These are phyloP conservation scores for Xerocomellus dryophilus DNA, from an alignment of 768 basidiomycete species.

Conservation along the genomic window DNA sequence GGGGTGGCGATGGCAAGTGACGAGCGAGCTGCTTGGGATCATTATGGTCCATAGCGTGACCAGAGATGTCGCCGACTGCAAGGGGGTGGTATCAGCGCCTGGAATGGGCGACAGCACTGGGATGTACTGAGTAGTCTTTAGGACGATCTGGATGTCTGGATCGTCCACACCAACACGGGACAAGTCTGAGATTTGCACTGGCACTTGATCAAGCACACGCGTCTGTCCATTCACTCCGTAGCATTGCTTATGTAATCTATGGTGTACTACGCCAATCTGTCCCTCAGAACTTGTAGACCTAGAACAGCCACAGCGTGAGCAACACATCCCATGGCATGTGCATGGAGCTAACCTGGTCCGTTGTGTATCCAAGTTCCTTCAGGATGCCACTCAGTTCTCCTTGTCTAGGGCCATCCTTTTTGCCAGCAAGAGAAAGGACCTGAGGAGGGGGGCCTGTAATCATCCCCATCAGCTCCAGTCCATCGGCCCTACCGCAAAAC, in stretches of 20 bases:
- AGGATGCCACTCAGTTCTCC: conserved; percentile 80
- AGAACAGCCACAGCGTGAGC: conserved; percentile 2
- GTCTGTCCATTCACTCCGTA: conserved; percentile 16
- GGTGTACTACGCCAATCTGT: background rate
- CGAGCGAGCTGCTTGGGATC: conserved; percentile 39
- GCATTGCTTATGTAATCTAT: conserved; percentile 31
- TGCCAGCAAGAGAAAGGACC: conserved; percentile 83
- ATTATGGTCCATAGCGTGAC: conserved; percentile 47
- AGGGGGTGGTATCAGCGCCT: conserved; percentile 7
- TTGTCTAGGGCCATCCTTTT: conserved; percentile 81
- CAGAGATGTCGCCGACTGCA: conserved; percentile 5
- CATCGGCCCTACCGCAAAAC: background rate
- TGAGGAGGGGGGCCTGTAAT: conserved; percentile 73
- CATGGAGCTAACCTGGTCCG: conserved; percentile 65
- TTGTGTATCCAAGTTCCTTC: conserved; percentile 81
- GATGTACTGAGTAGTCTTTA: background rate
- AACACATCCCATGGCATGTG: background rate
- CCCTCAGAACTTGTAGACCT: conserved; percentile 44
- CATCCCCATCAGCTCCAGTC: background rate
- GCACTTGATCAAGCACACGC: conserved; percentile 24
- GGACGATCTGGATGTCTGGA: conserved; percentile 19
- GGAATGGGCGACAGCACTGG: background rate
- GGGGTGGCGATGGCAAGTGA: conserved; percentile 38
- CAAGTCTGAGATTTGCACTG: background rate
- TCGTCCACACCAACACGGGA: conserved; percentile 8